These are phyloP conservation scores for Eudorina sp. DNA, from an alignment of 139 green algal genomes.

Conservation along the genomic window DNA sequence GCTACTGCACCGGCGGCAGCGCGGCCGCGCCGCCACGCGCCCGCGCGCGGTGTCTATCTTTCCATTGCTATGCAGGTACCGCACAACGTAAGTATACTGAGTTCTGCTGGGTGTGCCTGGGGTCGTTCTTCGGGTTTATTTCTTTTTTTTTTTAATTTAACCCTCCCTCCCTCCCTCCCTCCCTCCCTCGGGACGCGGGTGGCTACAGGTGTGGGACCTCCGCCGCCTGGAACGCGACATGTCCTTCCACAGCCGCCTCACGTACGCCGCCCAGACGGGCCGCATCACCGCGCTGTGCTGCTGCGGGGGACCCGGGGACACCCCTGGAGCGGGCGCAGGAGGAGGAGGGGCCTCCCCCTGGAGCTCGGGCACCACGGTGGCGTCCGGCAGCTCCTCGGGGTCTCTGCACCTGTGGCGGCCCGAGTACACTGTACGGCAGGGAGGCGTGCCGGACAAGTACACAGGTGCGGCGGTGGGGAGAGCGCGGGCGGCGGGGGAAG, in stretches of 20 bases:
- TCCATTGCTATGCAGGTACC: too few relatives aligned
- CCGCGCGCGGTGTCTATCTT: too few relatives aligned
- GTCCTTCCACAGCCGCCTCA: slow-evolving; percentile 86
- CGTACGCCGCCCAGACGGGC: slow-evolving; percentile 80
- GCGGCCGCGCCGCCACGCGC: too few relatives aligned
- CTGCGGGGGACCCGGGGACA: slow-evolving; percentile 22
- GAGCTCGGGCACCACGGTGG: slow-evolving; percentile 67
- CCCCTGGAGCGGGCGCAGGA: neutral
- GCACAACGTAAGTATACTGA: too few relatives aligned
- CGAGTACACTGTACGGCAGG: slow-evolving; percentile 74
- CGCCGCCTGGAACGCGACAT: slow-evolving; percentile 90
- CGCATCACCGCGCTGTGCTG: slow-evolving; percentile 41
- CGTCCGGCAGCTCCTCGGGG: slow-evolving; percentile 73
- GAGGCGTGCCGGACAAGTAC: slow-evolving; percentile 72
- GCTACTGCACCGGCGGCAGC: too few relatives aligned
- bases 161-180: neutral
- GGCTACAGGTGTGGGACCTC: slow-evolving; percentile 90
- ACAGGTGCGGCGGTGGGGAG: slow-evolving; percentile 49
- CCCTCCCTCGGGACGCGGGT: neutral
- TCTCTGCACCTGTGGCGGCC: slow-evolving; percentile 91
- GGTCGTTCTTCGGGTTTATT: too few relatives aligned
- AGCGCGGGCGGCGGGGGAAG: neutral
- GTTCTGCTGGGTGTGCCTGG: too few relatives aligned
- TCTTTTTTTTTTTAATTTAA: too few relatives aligned
- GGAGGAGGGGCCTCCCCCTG: neutral